Evolutionary conservation across 176 grass and related monocot species (phyloP).

Genomic region (Pharus latifolius): DNA sequence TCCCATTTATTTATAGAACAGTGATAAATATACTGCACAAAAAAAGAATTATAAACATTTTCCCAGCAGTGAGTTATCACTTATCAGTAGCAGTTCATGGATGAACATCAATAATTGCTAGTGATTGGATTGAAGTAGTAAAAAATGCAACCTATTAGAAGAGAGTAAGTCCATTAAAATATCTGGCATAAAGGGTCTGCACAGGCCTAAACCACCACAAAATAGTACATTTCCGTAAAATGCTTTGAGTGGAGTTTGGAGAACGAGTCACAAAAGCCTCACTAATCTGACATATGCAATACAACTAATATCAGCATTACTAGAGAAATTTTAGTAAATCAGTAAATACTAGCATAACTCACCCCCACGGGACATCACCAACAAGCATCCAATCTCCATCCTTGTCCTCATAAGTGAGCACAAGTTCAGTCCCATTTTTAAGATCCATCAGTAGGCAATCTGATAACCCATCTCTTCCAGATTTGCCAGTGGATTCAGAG

Average conservation of each 20-base stretch:
- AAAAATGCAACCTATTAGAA: neutral
- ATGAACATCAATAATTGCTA: neutral
- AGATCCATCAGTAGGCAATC: slow-evolving; percentile 37
- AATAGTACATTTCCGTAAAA: too few relatives aligned
- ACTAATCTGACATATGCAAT: neutral
- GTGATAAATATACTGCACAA: neutral
- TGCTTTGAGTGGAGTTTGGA: too few relatives aligned
- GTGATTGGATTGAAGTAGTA: neutral
- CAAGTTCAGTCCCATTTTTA: slow-evolving; percentile 58
- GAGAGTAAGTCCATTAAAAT: neutral
- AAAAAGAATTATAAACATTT: neutral
- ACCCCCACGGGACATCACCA: slow-evolving; percentile 82
- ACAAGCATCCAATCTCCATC: slow-evolving; percentile 91
- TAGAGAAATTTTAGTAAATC: neutral
- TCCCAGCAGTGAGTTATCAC: neutral
- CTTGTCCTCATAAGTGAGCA: slow-evolving; percentile 77
- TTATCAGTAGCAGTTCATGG: neutral
- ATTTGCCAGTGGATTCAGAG: slow-evolving; percentile 34
- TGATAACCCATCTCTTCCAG: slow-evolving; percentile 28
- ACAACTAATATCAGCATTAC: neutral
- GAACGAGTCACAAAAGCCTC: neutral
- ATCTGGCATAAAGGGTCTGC: neutral
- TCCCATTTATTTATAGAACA: neutral
- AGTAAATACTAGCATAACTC: slow-evolving; percentile 11
- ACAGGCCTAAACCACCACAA: too few relatives aligned